Percentiles rank a stretch among this genome's conserved stretches.
These are phyloP conservation scores for Centrapalus pauciflorus DNA, from an alignment of 129 eudicot genomes.

Conservation along the genomic window DNA sequence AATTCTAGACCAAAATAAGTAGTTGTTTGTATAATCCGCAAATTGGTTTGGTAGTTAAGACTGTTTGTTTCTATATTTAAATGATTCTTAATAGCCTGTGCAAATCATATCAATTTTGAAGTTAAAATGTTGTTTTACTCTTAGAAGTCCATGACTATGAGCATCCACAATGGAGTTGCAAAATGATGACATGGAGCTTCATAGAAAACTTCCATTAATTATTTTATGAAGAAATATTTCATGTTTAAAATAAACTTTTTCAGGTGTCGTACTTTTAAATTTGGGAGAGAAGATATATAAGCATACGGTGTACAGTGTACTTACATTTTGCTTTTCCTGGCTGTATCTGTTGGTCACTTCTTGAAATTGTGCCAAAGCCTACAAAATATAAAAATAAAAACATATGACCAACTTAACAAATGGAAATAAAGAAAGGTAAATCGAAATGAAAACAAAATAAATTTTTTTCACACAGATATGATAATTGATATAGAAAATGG, in stretches of 20 bases:
- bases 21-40: not conserved
- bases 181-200: too few species aligned
- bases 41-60: too few species aligned
- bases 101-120: too few species aligned
- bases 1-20: not conserved
- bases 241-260: too few species aligned
- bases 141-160: not conserved
- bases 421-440: not conserved
- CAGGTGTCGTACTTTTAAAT: not conserved
- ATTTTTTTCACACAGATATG: not conserved
- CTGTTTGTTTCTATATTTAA: too few species aligned
- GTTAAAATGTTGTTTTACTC: not conserved
- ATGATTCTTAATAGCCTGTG: too few species aligned
- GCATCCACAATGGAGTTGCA: too few species aligned
- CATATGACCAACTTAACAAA: not conserved
- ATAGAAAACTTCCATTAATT: too few species aligned
- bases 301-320: conserved; percentile 16
- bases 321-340: conserved; percentile 88
- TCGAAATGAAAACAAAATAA: not conserved
- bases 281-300: not conserved
- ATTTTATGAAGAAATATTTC: too few species aligned
- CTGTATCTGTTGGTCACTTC: conserved; percentile 89
- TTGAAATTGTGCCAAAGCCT: conserved; percentile 91
- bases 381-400: conserved; percentile 11
- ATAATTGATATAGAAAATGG: not conserved